Base-by-base conservation (phyloP, 441 rosid species). In the Mallotus repandus region DNA sequence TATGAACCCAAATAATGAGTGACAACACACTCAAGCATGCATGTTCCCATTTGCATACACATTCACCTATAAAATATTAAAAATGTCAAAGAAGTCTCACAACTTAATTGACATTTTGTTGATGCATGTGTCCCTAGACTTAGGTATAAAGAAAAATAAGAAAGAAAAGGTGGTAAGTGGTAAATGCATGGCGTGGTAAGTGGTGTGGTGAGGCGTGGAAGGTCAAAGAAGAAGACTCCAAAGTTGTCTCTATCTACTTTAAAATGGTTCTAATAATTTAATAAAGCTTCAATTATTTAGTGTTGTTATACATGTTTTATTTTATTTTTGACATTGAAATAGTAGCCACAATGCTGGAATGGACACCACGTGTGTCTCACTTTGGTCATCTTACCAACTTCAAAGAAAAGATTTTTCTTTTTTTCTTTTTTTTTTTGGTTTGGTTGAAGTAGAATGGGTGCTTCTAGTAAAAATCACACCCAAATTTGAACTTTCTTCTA, bases 91-190 rank as follows among this genome's bases (percentile, higher is more conserved):
- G 3, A 12, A 12, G 43, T n/a, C 52, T n/a, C 48, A 10, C 67
- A 9, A 9, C 43, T 9, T 12, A 49, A 7, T 45, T 67, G 79
- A 38, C 67, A 71, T 54, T 63, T 16, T 11, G 4, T 68, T 68
- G 71, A 77, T 77, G 76, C 79, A 77, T 70, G 54, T 72, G 61
- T 32, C 77, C 45, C 50, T 35, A 16, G 22, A 53, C 57, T 61
- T 57, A 50, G 22, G 74, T 22, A 65, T 45, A 63, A 38, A 55
- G 66, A 46, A 41, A 54, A 45, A 38, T 19, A 59, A 9, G 1
- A 9, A n/a, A 11, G 13, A 16, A n/a, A 15, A 11, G 38, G 60
- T 55, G 49, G 29, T 70, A 52, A 38, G 41, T 38, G 41, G 41
- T 38, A 38, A 38, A 38, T 38, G 6, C 41, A 38, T 6, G 41